These are phyloP conservation scores for Polytolypa hystricis DNA, from an alignment of 2,329 filamentous ascomycete species.

Conservation along the genomic window DNA sequence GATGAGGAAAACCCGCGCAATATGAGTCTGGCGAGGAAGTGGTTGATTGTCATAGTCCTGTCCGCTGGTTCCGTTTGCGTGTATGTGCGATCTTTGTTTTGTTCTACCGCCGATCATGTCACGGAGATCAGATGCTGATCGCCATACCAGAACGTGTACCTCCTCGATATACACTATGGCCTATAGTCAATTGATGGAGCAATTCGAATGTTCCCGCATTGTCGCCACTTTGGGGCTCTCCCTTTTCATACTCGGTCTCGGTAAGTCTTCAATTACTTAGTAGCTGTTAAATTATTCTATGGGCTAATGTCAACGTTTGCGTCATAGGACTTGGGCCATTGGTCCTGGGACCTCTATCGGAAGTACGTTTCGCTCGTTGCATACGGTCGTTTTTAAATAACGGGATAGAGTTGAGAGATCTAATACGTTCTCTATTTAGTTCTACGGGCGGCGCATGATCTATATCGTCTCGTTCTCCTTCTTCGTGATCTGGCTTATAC, in stretches of 20 bases:
- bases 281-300: not conserved
- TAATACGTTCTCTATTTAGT: constrained; percentile 32
- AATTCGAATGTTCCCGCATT: constrained; percentile 60
- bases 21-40: constrained; percentile 56
- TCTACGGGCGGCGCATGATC: constrained; percentile 72
- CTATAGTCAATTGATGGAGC: constrained; percentile 62
- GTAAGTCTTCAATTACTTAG: constrained; percentile 23
- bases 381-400: not conserved
- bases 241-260: constrained; percentile 70
- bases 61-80: constrained; percentile 67
- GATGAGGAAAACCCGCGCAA: constrained; percentile 68
- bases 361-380: constrained; percentile 27
- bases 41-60: constrained; percentile 68
- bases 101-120: too few relatives aligned
- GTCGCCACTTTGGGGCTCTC: constrained; percentile 73
- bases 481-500: constrained; percentile 71
- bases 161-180: constrained; percentile 84
- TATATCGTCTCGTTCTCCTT: constrained; percentile 64
- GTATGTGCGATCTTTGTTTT: constrained; percentile 43
- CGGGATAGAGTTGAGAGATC: not conserved
- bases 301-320: not conserved
- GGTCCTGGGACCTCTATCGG: constrained; percentile 52
- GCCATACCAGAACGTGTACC: constrained; percentile 56
- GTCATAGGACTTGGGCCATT: constrained; percentile 48
- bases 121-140: not conserved